A percentile compares a stretch with the other conserved stretches of the same genome.
Evolutionary conservation across 306 rosid genomes (phyloP).

Genomic region (Glycyrrhiza uralensis): DNA sequence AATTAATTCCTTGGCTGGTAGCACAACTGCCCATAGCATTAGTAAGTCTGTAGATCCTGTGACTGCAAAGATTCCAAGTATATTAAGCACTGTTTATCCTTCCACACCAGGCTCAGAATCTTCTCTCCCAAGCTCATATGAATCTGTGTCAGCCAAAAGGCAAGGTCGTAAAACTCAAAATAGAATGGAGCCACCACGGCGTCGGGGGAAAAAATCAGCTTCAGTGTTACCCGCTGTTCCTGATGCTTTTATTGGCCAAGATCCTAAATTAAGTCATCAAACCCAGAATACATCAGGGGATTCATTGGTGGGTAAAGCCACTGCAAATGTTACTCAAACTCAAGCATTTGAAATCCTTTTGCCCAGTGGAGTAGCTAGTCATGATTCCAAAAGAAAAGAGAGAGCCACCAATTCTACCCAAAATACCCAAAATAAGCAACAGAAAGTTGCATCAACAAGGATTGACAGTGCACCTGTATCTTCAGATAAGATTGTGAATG

Average conservation of each 20-base stretch:
- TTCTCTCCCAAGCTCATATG: conserved; percentile 43
- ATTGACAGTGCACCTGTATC: conserved; percentile 55
- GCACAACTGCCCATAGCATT: conserved; percentile 30
- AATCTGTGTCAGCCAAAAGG: conserved; percentile 55
- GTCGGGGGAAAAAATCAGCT: conserved; percentile 72
- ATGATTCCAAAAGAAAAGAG: conserved; percentile 70
- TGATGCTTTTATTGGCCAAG: conserved; percentile 47
- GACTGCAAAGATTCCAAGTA: conserved; percentile 37
- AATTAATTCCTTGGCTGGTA: conserved; percentile 35
- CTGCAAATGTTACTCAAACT: conserved; percentile 42
- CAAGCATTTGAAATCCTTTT: conserved; percentile 47
- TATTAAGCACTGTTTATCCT: conserved; percentile 30
- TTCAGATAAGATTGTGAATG: conserved; percentile 72
- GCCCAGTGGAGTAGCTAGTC: conserved; percentile 46
- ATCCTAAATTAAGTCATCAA: conserved; percentile 48
- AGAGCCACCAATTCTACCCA: conserved; percentile 46
- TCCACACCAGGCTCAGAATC: conserved; percentile 45
- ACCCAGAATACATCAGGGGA: conserved; percentile 44
- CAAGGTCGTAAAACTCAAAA: conserved; percentile 75
- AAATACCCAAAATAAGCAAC: conserved; percentile 58
- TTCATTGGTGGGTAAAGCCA: conserved; percentile 42
- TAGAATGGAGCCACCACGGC: conserved; percentile 73
- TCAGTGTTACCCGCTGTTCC: conserved; percentile 32
- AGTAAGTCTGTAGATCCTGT: conserved; percentile 28
- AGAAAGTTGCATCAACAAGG: conserved; percentile 36